Conservation (phyloP, 2,329 filamentous ascomycete species). For the Aspergillus latus region DNA sequence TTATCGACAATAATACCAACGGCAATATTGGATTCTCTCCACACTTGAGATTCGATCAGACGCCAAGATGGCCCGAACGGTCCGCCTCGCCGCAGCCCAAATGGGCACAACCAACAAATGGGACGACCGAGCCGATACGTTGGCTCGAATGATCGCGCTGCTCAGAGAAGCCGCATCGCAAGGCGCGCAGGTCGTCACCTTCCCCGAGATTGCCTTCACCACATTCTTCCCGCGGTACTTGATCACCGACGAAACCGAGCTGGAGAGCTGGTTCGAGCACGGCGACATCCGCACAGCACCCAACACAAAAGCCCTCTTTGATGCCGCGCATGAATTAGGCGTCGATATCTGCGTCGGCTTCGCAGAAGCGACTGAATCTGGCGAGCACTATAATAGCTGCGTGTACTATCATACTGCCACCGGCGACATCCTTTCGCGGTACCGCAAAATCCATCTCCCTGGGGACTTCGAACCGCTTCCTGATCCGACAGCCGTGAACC, state of each 20-base stretch:
- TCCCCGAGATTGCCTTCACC: constrained; percentile 56
- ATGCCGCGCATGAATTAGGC: constrained; percentile 46
- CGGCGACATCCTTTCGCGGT: constrained; percentile 50
- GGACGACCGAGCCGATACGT: constrained; percentile 43
- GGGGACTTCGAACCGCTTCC: constrained; percentile 54
- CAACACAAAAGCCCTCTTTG: constrained; percentile 51
- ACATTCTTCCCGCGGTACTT: constrained; percentile 59
- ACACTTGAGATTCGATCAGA: neutral
- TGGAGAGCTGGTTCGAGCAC: constrained; percentile 54
- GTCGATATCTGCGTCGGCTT: constrained; percentile 57
- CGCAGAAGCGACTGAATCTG: constrained; percentile 49
- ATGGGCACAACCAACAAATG: constrained; percentile 50
- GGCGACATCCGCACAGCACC: constrained; percentile 43
- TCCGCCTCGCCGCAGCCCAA: constrained; percentile 56
- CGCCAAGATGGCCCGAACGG: constrained; percentile 38
- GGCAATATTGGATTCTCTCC: neutral
- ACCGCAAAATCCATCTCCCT: constrained; percentile 57
- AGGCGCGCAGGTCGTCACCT: constrained; percentile 53
- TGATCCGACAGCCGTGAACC: constrained; percentile 51
- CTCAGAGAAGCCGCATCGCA: constrained; percentile 48
- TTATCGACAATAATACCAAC: neutral
- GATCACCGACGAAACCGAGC: constrained; percentile 45
- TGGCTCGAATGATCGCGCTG: constrained; percentile 53
- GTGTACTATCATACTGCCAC: constrained; percentile 52
- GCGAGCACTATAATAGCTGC: constrained; percentile 52